Percentiles rank a stretch among this genome's conserved stretches.
Conservation (phyloP, 1,284 basidiomycete species). For the Nidula niveotomentosa region DNA sequence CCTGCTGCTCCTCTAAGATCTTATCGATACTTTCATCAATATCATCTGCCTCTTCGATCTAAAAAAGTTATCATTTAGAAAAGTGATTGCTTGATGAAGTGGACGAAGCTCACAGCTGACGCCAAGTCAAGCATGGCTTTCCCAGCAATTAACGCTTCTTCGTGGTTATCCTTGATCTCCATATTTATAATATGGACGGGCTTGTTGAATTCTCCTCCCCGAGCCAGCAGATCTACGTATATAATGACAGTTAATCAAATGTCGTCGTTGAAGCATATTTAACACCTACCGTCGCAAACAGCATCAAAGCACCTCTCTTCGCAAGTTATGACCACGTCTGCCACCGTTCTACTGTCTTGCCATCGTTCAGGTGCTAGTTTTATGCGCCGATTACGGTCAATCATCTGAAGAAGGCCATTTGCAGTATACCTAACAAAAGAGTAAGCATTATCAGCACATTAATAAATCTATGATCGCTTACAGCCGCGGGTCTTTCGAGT, state of each 20-base stretch:
- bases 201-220: conserved; percentile 91
- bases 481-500: conserved; percentile 82
- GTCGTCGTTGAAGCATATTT: neutral
- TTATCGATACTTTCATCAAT: conserved; percentile 90
- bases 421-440: conserved; percentile 74
- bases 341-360: conserved; percentile 88
- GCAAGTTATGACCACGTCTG: conserved; percentile 98
- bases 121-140: conserved; percentile 96
- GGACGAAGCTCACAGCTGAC: conserved; percentile 63
- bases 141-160: conserved; percentile 95
- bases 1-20: conserved; percentile 84
- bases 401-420: conserved; percentile 96
- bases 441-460: neutral
- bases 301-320: conserved; percentile 99
- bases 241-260: conserved; percentile 1
- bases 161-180: conserved; percentile 99
- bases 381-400: conserved; percentile 93
- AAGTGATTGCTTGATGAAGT: conserved; percentile 9
- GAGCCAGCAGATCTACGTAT: conserved; percentile 75
- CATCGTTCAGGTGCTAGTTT: conserved; percentile 96
- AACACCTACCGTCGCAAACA: conserved; percentile 88
- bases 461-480: conserved; percentile 37
- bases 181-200: conserved; percentile 98
- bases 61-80: conserved; percentile 1
- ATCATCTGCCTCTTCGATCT: conserved; percentile 88